Evolutionary conservation across 192 early-diverging fungal genomes (phyloP).

Genomic region (Podila epicladia): DNA sequence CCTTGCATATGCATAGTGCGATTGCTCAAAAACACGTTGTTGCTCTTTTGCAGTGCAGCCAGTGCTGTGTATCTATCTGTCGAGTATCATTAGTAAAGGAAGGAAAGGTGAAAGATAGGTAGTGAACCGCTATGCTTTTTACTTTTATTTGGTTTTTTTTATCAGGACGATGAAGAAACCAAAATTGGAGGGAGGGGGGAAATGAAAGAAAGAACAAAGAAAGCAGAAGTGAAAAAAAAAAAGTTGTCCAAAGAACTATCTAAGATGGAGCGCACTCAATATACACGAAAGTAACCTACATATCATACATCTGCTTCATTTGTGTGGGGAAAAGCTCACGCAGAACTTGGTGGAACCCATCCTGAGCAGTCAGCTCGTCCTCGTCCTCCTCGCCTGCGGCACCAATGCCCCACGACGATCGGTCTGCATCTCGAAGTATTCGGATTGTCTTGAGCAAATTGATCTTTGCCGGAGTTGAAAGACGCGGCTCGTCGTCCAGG

Average conservation of each 20-base stretch:
- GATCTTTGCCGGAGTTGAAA: slow-evolving; percentile 50
- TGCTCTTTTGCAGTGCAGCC: too few species aligned
- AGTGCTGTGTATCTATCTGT: too few species aligned
- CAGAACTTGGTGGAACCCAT: slow-evolving; percentile 41
- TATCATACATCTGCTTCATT: slow-evolving; percentile 32
- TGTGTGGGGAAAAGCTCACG: slow-evolving; percentile 39
- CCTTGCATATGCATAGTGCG: too few species aligned
- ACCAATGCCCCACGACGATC: slow-evolving; percentile 30
- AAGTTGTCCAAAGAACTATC: background rate
- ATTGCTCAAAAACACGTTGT: too few species aligned
- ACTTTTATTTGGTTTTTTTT: too few species aligned
- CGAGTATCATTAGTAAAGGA: too few species aligned
- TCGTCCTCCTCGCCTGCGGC: background rate
- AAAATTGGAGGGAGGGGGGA: background rate
- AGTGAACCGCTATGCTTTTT: too few species aligned
- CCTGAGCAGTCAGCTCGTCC: background rate
- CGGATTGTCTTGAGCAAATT: slow-evolving; percentile 47
- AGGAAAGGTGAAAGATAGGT: too few species aligned
- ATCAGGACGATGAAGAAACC: background rate
- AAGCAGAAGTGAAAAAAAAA: background rate
- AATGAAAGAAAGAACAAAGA: background rate
- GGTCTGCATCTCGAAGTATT: slow-evolving; percentile 42
- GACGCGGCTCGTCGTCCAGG: slow-evolving; percentile 42
- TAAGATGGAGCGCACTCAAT: background rate
- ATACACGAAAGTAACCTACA: background rate